Base-by-base conservation (phyloP, 108 stramenopile genomes). In the Skeletonema menzelii region DNA sequence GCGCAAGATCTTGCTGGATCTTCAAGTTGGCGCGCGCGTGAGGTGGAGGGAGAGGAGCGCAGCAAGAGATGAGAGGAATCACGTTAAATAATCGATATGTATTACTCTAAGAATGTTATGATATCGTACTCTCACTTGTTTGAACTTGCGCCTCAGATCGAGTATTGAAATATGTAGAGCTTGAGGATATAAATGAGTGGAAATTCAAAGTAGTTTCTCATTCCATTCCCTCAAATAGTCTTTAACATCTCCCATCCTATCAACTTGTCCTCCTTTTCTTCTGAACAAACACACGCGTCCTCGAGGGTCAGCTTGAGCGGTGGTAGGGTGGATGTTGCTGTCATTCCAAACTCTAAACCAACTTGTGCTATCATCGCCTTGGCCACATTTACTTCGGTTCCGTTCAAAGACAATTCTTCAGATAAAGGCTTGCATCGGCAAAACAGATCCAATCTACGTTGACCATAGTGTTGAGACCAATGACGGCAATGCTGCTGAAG, bases 381-480 rank as follows among this genome's bases (percentile, higher is more conserved):
- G 60, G 71, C 68, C 63, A 88, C 75, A 17, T 86, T 83, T 32
- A 91, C 72, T 46, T 79, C 82, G 26, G 88, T 88, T 63, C 86
- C 86, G 47, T 88, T 86, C 31, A 91, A 60, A 61, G 86, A 87
- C 13, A 63, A 66, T 49, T 82, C 59, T 26, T 82, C 75, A 15
- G 86, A 72, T 19, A 92, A 62, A 6, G 91, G 94, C 65, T 92
- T 95, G 72, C 91, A 92, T 49, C 88, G 74, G 17, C 87, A 86
- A 34, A 88, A 81, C 56, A 88, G 85, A 66, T 83, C 84, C 35
- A 91, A 60, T 34, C 63, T 59, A 15, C 80, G 87, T 27, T 31
- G 26, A 13, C 78, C 80, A 55, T 87, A 82, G 22, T 83, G 80
- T 26, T 85, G 80, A 34, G 86, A 59, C 79, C 79, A 80, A 26